A percentile compares a stretch with the other conserved stretches of the same genome.
Evolutionary conservation across 129 eudicot species (phyloP).

Genomic region (Rutidosis leptorrhynchoides): DNA sequence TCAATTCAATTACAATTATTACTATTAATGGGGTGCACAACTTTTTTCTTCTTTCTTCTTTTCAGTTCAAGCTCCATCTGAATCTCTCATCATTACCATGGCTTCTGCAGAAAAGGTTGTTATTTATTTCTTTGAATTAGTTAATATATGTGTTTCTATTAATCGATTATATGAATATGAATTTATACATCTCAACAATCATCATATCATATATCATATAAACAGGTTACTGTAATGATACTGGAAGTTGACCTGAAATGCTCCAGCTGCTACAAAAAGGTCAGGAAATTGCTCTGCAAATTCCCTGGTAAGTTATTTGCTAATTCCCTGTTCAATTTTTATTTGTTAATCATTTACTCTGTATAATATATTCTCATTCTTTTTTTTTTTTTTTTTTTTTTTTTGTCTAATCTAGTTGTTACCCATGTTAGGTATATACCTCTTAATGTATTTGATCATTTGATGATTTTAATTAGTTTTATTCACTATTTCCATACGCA

Average conservation of each 20-base stretch:
- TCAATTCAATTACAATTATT: neutral
- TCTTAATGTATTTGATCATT: neutral
- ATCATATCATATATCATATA: too few species aligned
- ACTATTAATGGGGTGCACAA: neutral
- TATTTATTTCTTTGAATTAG: neutral
- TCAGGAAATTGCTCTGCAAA: conserved; percentile 69
- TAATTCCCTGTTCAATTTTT: too few species aligned
- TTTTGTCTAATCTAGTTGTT: neutral
- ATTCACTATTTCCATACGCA: neutral
- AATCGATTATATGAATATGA: neutral
- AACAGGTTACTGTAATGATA: conserved; percentile 60
- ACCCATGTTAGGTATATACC: neutral
- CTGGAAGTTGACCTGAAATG: conserved; percentile 84
- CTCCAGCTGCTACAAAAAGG: conserved; percentile 74
- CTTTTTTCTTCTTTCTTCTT: neutral
- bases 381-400: neutral
- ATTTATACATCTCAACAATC: neutral
- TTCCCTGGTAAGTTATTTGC: conserved; percentile 69
- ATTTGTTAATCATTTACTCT: too few species aligned
- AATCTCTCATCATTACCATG: neutral
- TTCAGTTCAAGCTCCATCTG: neutral
- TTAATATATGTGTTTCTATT: neutral
- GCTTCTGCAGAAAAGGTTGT: neutral
- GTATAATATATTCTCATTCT: neutral
- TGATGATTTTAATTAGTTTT: neutral